phyloP scores from a whole-genome alignment of 225 moss, liverwort and hornwort species.

The Lunularia cruciata region DNA sequence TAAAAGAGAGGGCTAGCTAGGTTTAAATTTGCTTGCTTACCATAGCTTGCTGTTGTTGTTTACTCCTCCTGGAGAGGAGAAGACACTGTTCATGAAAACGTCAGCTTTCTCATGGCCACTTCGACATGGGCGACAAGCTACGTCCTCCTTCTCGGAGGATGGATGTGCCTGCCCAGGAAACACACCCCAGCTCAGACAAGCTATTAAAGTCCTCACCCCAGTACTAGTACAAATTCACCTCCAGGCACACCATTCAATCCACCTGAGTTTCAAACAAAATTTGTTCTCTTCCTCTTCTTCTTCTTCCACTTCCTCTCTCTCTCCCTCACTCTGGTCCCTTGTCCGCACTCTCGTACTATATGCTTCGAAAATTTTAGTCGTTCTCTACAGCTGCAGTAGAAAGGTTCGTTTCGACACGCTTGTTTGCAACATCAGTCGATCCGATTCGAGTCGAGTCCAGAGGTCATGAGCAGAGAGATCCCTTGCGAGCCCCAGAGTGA shows the following conservation, averaged over 20 bases:
- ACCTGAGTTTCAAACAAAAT: background rate
- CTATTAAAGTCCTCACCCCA: background rate
- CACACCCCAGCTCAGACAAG: constrained; percentile 11
- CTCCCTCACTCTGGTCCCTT: background rate
- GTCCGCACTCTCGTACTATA: background rate
- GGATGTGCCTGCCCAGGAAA: constrained; percentile 12
- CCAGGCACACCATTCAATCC: background rate
- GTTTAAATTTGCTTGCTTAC: background rate
- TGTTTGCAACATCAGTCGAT: too few species aligned
- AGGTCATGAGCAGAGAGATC: too few species aligned
- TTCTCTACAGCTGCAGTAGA: background rate
- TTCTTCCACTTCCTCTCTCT: background rate
- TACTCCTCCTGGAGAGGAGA: background rate
- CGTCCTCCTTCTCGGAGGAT: background rate
- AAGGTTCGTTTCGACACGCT: too few species aligned
- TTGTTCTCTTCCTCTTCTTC: background rate
- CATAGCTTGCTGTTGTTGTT: background rate
- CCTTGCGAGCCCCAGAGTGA: too few species aligned
- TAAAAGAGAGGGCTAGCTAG: background rate
- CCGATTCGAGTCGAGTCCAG: too few species aligned
- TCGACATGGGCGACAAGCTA: constrained; percentile 20
- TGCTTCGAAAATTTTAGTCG: background rate
- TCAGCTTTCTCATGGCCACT: background rate
- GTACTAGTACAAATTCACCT: constrained; percentile 10
- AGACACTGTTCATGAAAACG: constrained; percentile 8